Conservation (phyloP, 176 grass and related monocot genomes). For the Eleusine indica region DNA sequence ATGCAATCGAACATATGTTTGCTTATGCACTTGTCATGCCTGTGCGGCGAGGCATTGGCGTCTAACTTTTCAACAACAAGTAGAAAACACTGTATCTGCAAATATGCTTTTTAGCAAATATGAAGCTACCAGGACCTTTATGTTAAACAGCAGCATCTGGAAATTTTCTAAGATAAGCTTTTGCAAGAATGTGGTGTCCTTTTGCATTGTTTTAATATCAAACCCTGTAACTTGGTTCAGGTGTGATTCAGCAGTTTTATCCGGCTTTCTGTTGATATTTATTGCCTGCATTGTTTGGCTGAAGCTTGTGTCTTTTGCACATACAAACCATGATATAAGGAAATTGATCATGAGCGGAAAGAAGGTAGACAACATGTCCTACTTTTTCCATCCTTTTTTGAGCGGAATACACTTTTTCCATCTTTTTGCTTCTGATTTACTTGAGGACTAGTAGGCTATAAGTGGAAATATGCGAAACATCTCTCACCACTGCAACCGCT, state of each 20-base stretch:
- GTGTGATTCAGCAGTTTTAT: slow-evolving; percentile 95
- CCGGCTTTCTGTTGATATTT: slow-evolving; percentile 89
- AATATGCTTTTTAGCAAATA: slow-evolving; percentile 11
- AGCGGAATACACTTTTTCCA: not conserved
- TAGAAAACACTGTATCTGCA: not conserved
- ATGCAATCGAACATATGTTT: slow-evolving; percentile 20
- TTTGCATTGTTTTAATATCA: slow-evolving; percentile 29
- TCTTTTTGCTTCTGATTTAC: not conserved
- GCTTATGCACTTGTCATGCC: not conserved
- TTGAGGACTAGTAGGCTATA: not conserved
- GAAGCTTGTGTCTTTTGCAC: slow-evolving; percentile 95
- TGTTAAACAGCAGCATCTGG: not conserved
- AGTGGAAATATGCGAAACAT: not conserved
- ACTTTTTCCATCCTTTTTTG: slow-evolving; percentile 25
- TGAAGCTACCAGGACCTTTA: slow-evolving; percentile 21
- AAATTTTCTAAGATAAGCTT: not conserved
- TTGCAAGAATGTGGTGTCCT: not conserved
- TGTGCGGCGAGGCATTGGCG: not conserved
- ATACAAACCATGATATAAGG: slow-evolving; percentile 98
- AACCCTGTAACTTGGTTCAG: slow-evolving; percentile 49
- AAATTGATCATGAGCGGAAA: slow-evolving; percentile 56
- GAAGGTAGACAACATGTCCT: slow-evolving; percentile 55
- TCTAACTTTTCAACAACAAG: not conserved
- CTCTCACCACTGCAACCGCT: not conserved
- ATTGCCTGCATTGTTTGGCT: slow-evolving; percentile 87